Evolutionary conservation across 345 rosid species (phyloP), one percentile per base, ranked within the genome.

Genomic region (Aethionema arabicum): DNA sequence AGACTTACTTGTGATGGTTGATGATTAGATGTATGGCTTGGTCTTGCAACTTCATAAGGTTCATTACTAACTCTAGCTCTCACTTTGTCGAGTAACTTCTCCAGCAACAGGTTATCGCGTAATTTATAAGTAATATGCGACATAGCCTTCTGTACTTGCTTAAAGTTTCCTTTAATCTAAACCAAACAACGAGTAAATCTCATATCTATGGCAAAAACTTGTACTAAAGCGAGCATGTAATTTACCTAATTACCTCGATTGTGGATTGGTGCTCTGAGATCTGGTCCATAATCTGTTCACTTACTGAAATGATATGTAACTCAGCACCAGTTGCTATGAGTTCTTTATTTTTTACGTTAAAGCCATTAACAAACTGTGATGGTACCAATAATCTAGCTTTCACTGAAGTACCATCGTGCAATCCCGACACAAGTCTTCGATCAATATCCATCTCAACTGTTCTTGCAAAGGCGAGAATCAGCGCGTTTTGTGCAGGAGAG

Each of bases 401-500:
- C 66, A 80, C 82, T 63, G 58, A 11, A 48, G 72, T 15, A 32
- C 63, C 76, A 56, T 63, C 29, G 59, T 14, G 61, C 68, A 72
- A 14, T 43, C 73, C 27, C 2, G 27, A 2, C 27, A 21, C 2
- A 1, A 21, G 65, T 35, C 72, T 70, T 74, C 68, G 74, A 2
- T 21, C n/a, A n/a, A 21, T 82, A 52, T 78, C 75, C 27, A 67
- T 52, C 67, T 86, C 84, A 45, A 84, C 32, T 13, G 83, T 78
- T 77, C 84, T 82, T 52, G 80, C 79, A 69, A 77, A 84, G 38
- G 84, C 87, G 45, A 73, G 76, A 71, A 60, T 31, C 16, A 72
- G 56, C 16, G 86, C 95, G 52, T 77, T 79, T 64, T 82, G 95
- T 46, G 87, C 84, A 36, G 86, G 78, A 61, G 95, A 84, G 75